Evolutionary conservation across 1,284 basidiomycete species (phyloP).

Genomic region (Ustilago trichophora): DNA sequence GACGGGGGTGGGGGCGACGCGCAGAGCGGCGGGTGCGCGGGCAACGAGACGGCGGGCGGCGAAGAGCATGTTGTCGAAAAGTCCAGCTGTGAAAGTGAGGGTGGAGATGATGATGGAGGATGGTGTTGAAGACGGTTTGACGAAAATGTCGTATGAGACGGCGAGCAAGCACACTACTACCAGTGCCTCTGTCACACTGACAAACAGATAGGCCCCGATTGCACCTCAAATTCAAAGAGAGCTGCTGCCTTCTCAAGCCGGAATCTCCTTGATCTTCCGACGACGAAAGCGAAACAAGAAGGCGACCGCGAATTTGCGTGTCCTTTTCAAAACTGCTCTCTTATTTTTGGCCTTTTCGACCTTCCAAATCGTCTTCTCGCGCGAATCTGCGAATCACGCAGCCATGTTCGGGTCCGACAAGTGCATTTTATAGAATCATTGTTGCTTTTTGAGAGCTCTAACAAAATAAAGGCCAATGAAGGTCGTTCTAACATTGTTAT

Average conservation of each 20-base stretch:
- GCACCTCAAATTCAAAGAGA: neutral
- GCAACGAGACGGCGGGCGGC: conserved; percentile 47
- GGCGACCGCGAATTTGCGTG: neutral
- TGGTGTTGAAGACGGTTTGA: neutral
- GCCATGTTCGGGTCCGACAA: conserved; percentile 27
- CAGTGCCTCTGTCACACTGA: conserved; percentile 1
- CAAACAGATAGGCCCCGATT: conserved; percentile 21
- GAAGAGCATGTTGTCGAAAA: conserved; percentile 42
- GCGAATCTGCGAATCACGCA: neutral
- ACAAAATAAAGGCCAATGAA: too few species aligned
- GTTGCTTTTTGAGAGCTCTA: neutral
- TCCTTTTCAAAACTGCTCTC: too few species aligned
- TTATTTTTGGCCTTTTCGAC: conserved; percentile 14
- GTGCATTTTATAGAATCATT: neutral
- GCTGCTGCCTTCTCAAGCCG: neutral
- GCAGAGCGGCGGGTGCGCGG: conserved; percentile 43
- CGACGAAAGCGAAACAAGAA: conserved; percentile 1
- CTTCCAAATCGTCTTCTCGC: conserved; percentile 8
- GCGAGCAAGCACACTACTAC: conserved; percentile 1
- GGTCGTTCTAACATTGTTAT: too few species aligned
- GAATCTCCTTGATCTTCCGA: conserved; percentile 39
- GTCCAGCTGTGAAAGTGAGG: conserved; percentile 1
- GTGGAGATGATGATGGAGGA: conserved; percentile 2
- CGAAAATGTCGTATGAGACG: conserved; percentile 23
- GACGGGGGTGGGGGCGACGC: conserved; percentile 39